Percentiles rank a stretch among this genome's conserved stretches.
Conservation (phyloP, 2,329 filamentous ascomycete species). For the Aurifilum marmelostoma region DNA sequence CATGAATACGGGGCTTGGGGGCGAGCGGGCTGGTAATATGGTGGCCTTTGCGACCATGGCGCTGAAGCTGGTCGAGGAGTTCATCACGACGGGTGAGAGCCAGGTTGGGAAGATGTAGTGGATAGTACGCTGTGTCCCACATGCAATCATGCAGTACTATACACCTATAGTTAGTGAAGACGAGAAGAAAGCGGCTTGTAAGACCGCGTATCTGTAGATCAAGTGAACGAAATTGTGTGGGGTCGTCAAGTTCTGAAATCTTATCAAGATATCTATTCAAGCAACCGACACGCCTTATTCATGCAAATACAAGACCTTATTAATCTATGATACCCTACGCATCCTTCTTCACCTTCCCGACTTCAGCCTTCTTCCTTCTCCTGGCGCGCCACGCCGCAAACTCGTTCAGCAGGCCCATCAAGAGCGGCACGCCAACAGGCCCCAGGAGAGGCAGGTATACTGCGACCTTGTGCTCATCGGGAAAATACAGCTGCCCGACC, state of each 20-base stretch:
- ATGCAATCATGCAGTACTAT: neutral
- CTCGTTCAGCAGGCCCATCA: conserved; percentile 85
- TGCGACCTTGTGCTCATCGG: conserved; percentile 96
- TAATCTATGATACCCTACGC: neutral
- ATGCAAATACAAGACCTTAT: neutral
- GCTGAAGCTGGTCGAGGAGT: conserved; percentile 59
- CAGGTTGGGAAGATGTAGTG: conserved; percentile 20
- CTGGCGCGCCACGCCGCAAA: conserved; percentile 63
- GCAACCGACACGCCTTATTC: too few species aligned
- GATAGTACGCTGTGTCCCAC: neutral
- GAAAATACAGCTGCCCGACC: conserved; percentile 98
- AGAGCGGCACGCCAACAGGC: conserved; percentile 84
- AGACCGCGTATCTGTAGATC: neutral
- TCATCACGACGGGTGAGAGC: conserved; percentile 42
- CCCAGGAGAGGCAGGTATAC: conserved; percentile 92
- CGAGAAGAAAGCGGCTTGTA: too few species aligned
- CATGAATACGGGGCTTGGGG: conserved; percentile 56
- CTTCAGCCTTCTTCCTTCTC: conserved; percentile 48
- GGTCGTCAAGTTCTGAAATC: neutral
- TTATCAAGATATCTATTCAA: neutral
- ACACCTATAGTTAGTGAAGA: too few species aligned
- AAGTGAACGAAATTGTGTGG: too few species aligned
- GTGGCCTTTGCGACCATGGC: conserved; percentile 62
- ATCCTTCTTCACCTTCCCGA: conserved; percentile 39
- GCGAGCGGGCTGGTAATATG: conserved; percentile 64